Evolutionary conservation across 2,329 filamentous ascomycete species (phyloP).

Genomic region (Pyrenophora graminea): DNA sequence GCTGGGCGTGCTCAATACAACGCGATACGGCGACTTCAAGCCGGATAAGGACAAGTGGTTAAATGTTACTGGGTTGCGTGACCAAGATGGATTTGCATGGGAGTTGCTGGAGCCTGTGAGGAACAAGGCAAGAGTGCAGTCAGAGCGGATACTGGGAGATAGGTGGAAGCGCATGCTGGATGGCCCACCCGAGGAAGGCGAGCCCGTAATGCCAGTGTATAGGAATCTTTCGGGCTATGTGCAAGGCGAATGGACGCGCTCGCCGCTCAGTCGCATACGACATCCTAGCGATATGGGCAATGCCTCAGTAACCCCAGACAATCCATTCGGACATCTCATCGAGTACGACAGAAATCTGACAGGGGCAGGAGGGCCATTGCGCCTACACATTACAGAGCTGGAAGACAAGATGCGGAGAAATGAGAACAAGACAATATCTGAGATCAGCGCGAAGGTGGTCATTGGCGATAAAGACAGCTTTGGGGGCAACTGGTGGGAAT

Average conservation of each 20-base stretch:
- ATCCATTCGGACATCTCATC: slow-evolving; percentile 65
- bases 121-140: slow-evolving; percentile 64
- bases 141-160: slow-evolving; percentile 48
- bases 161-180: slow-evolving; percentile 32
- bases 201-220: slow-evolving; percentile 64
- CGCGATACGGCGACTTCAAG: slow-evolving; percentile 55
- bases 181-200: slow-evolving; percentile 44
- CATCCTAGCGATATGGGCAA: slow-evolving; percentile 53
- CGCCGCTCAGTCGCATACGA: slow-evolving; percentile 54
- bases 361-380: slow-evolving; percentile 66
- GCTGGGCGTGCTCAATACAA: slow-evolving; percentile 49
- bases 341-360: slow-evolving; percentile 83
- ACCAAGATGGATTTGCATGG: slow-evolving; percentile 78
- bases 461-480: slow-evolving; percentile 72
- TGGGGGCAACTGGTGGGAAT: slow-evolving; percentile 73
- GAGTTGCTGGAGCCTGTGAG: slow-evolving; percentile 69
- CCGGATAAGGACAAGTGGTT: slow-evolving; percentile 51
- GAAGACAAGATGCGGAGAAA: slow-evolving; percentile 43
- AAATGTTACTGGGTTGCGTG: slow-evolving; percentile 73
- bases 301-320: slow-evolving; percentile 63
- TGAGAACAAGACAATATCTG: slow-evolving; percentile 58
- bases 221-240: slow-evolving; percentile 78
- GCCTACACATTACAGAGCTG: slow-evolving; percentile 67
- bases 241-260: slow-evolving; percentile 73
- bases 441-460: slow-evolving; percentile 70